Conservation (phyloP, 2,329 filamentous ascomycete species). For the Phialophora tarda region DNA sequence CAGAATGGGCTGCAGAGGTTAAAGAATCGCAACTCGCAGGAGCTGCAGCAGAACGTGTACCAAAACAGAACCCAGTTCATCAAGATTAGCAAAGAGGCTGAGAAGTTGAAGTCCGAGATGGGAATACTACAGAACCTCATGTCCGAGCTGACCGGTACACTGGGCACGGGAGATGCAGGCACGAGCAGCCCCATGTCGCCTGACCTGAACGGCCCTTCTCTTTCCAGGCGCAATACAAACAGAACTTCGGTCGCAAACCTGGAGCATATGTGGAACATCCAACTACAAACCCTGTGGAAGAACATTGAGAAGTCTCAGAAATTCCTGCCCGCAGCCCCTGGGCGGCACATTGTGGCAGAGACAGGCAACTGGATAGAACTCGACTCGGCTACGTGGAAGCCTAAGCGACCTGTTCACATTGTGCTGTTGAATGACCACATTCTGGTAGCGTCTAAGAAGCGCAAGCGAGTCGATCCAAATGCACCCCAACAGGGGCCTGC, state of each 20-base stretch:
- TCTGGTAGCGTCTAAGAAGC: conserved; percentile 87
- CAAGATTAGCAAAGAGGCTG: conserved; percentile 98
- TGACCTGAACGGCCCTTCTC: conserved; percentile 25
- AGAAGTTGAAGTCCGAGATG: conserved; percentile 97
- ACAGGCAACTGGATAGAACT: conserved; percentile 94
- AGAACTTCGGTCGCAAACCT: conserved; percentile 84
- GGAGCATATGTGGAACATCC: conserved; percentile 70
- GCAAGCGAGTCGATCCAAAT: conserved; percentile 77
- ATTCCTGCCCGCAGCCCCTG: conserved; percentile 85
- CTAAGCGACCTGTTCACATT: conserved; percentile 83
- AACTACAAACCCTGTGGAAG: conserved; percentile 85
- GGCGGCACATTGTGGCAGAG: conserved; percentile 93
- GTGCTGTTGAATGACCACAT: conserved; percentile 94
- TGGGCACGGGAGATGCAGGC: conserved; percentile 46
- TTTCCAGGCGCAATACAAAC: conserved; percentile 67
- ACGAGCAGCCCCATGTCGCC: conserved; percentile 55
- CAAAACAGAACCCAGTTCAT: conserved; percentile 98
- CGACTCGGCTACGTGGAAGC: conserved; percentile 97
- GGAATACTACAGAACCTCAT: conserved; percentile 85
- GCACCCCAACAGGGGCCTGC: conserved; percentile 53
- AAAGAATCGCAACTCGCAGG: conserved; percentile 76
- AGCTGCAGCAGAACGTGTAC: conserved; percentile 93
- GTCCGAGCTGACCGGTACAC: conserved; percentile 83
- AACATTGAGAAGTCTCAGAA: conserved; percentile 98
- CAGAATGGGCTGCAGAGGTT: conserved; percentile 76